Evolutionary conservation across 768 basidiomycete species (phyloP), one percentile per base, ranked within the genome.

Genomic region (Agrocybe chaxingu): DNA sequence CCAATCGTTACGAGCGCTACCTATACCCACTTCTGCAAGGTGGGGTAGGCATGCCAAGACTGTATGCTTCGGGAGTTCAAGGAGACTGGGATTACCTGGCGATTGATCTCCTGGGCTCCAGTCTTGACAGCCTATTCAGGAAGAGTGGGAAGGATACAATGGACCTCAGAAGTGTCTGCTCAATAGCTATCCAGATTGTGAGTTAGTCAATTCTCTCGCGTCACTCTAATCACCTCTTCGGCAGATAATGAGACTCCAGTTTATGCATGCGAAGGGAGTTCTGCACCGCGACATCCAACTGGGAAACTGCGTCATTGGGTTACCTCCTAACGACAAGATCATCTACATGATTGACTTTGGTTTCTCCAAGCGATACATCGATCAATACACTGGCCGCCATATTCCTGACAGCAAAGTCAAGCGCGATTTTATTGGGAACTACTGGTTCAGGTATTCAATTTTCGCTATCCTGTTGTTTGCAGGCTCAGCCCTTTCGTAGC

Each of bases 341-440:
- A 72, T 91, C 54, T 90, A 89, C 59, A 85, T 90, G 87, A 91
- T 91, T 57, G 89, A 91, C 64, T 90, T 91, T 62, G 88, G 88
- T 10, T 91, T 91, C 64, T 87, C 87, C 12, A 90, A 89, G 60
- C 77, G 76, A 31, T 91, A 87, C 55, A 81, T 89, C 54, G 85
- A 91, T 65, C 76, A 77, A 16, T 54, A 63, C 41, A 87, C 85
- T 3, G 74, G 67, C 38, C 76, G 77, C n/a, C 88, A 91, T 58
- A 87, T 91, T 50, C 80, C 81, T 12, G 84, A 89, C 50, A 83
- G 81, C 57, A 81, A 76, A 46, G 68, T 67, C 30, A 83, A 82
- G 61, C 80, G 86, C 37, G 84, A 88, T 58, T 90, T 91, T 55
- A 81, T 90, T 46, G 88, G 88, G 19, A 91, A 91, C 62, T 91